phyloP scores from a whole-genome alignment of 208 protist genomes.

The Trypanosoma conorhini region DNA sequence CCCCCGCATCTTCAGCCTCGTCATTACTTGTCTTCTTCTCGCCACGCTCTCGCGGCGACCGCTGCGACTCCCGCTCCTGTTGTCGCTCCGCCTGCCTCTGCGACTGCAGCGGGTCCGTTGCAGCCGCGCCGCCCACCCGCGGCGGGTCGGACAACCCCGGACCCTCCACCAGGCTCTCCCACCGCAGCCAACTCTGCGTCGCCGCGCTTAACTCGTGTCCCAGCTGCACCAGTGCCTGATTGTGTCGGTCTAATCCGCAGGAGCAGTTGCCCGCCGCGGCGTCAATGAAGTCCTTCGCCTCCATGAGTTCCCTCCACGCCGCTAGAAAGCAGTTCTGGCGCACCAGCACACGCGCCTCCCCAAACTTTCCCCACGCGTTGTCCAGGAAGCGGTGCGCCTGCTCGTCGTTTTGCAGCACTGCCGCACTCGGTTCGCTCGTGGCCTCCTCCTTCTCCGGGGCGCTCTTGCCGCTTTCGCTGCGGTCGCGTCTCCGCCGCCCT shows the following conservation, averaged over 20 bases:
- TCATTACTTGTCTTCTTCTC: neutral
- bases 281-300: constrained; percentile 26
- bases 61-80: neutral
- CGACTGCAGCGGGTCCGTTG: no score
- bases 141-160: neutral
- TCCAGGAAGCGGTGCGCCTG: constrained; percentile 3
- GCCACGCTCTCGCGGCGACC: neutral
- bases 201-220: constrained; percentile 20
- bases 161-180: neutral
- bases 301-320: constrained; percentile 9
- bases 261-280: neutral
- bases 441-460: no score
- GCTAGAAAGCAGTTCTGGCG: constrained; percentile 15
- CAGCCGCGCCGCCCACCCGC: neutral
- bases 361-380: constrained; percentile 24
- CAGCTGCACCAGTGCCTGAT: constrained; percentile 20
- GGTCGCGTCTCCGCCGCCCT: no score
- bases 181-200: constrained; percentile 8
- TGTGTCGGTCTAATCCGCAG: neutral
- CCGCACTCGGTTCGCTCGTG: neutral
- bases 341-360: constrained; percentile 18
- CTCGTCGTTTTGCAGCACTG: neutral
- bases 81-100: no score
- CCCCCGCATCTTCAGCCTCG: neutral
- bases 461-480: neutral